A percentile compares a stretch with the other conserved stretches of the same genome.
Evolutionary conservation across 2,329 filamentous ascomycete species (phyloP).

Genomic region (Tolypocladium pustulatum): DNA sequence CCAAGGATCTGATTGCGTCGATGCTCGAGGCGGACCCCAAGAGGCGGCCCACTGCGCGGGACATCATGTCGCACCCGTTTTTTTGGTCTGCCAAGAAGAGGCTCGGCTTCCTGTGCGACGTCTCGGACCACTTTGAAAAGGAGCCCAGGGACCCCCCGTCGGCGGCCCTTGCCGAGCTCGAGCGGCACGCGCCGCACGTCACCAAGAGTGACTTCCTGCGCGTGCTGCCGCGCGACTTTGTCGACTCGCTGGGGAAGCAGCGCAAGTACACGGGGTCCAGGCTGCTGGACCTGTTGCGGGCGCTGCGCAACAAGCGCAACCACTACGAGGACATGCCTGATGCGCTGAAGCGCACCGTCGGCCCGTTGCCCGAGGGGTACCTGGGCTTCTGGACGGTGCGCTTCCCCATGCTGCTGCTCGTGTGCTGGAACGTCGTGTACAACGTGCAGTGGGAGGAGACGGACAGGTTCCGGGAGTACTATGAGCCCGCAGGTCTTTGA

Average conservation of each 20-base stretch:
- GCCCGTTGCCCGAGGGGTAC: conserved; percentile 68
- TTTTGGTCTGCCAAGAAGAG: conserved; percentile 91
- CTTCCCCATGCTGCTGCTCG: conserved; percentile 70
- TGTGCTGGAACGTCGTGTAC: conserved; percentile 66
- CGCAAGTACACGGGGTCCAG: conserved; percentile 82
- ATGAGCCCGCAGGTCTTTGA: conserved; percentile 34
- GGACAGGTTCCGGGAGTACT: conserved; percentile 65
- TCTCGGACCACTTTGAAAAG: conserved; percentile 93
- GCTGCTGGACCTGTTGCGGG: conserved; percentile 78
- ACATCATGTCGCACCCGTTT: conserved; percentile 88
- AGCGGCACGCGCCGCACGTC: conserved; percentile 39
- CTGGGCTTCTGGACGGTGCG: conserved; percentile 70
- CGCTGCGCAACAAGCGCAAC: conserved; percentile 90
- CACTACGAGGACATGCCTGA: conserved; percentile 96
- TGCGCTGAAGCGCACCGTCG: conserved; percentile 58
- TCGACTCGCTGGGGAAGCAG: conserved; percentile 85
- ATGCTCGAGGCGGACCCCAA: conserved; percentile 57
- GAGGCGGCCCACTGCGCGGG: conserved; percentile 56
- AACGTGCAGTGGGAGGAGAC: conserved; percentile 52
- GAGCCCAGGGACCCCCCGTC: conserved; percentile 79
- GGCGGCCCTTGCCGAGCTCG: conserved; percentile 48
- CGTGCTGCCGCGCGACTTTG: conserved; percentile 66
- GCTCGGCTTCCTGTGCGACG: conserved; percentile 86
- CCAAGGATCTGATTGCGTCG: conserved; percentile 71
- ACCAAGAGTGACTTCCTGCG: conserved; percentile 68